These are phyloP conservation scores for Metarhizium robertsii DNA, from an alignment of 2,329 filamentous ascomycete species.

Conservation along the genomic window DNA sequence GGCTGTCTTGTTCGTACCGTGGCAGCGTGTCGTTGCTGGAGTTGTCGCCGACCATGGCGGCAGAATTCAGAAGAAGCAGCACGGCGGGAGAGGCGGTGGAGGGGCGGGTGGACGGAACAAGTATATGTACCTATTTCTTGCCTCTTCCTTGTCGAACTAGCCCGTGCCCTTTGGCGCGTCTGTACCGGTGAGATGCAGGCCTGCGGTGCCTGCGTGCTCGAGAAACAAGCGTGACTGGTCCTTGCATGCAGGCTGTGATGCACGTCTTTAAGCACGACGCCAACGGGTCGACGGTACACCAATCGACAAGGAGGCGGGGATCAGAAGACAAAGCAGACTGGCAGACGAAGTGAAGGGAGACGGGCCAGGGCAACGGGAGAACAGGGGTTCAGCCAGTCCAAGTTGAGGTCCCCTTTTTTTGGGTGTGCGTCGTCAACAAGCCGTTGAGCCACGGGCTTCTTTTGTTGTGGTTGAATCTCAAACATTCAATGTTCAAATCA, in stretches of 20 bases:
- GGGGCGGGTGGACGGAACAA: not conserved
- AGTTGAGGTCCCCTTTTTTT: no score
- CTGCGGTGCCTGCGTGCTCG: not conserved
- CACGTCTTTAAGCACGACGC: not conserved
- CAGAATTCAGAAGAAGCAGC: conserved; percentile 4
- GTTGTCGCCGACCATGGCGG: conserved; percentile 13
- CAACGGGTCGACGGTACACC: not conserved
- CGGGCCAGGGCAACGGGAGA: not conserved
- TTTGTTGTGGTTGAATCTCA: no score
- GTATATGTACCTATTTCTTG: not conserved
- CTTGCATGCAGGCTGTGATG: not conserved
- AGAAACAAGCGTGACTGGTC: not conserved
- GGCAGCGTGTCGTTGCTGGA: conserved; percentile 19
- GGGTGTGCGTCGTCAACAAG: no score
- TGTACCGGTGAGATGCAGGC: not conserved
- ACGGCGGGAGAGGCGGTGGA: conserved; percentile 14
- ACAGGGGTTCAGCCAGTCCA: no score
- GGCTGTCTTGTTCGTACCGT: conserved; percentile 18
- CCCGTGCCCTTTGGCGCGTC: not conserved
- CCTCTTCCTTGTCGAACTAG: no score
- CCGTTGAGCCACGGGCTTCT: no score
- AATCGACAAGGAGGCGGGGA: not conserved
- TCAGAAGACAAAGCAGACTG: not conserved
- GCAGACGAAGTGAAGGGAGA: no score
- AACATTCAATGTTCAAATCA: no score